phyloP scores from a whole-genome alignment of 345 rosid genomes.

The Capsella bursapastoris region DNA sequence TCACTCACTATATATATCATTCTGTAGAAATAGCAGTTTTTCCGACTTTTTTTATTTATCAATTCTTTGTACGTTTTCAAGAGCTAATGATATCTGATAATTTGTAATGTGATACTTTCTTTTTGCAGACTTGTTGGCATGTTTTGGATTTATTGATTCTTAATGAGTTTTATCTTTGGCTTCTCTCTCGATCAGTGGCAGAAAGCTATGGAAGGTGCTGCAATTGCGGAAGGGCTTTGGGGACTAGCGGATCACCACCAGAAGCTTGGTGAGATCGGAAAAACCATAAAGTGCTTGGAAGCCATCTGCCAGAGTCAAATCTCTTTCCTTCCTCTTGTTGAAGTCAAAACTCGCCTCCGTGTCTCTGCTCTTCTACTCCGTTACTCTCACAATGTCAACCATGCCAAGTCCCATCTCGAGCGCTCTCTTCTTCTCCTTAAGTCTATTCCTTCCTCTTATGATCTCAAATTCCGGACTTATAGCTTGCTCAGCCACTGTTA shows the following conservation, averaged over 20 bases:
- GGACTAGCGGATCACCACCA: conserved; percentile 84
- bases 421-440: conserved; percentile 60
- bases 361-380: conserved; percentile 81
- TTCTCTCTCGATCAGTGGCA: conserved; percentile 17
- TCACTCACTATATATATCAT: not conserved
- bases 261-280: conserved; percentile 71
- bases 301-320: conserved; percentile 79
- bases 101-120: not conserved
- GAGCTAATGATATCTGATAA: not conserved
- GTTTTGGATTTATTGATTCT: not conserved
- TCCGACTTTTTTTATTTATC: not conserved
- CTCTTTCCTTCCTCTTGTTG: conserved; percentile 79
- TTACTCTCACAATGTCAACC: conserved; percentile 77
- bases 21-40: not conserved
- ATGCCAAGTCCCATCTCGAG: conserved; percentile 92
- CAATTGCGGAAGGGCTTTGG: conserved; percentile 93
- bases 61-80: not conserved
- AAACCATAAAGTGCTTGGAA: conserved; percentile 84
- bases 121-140: not conserved
- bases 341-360: conserved; percentile 88
- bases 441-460: conserved; percentile 83
- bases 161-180: conserved; percentile 6
- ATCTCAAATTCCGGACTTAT: conserved; percentile 78
- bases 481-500: conserved; percentile 90
- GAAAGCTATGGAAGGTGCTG: conserved; percentile 56